phyloP scores from a whole-genome alignment of 108 stramenopile species.

The Skeletonema marinoi region DNA sequence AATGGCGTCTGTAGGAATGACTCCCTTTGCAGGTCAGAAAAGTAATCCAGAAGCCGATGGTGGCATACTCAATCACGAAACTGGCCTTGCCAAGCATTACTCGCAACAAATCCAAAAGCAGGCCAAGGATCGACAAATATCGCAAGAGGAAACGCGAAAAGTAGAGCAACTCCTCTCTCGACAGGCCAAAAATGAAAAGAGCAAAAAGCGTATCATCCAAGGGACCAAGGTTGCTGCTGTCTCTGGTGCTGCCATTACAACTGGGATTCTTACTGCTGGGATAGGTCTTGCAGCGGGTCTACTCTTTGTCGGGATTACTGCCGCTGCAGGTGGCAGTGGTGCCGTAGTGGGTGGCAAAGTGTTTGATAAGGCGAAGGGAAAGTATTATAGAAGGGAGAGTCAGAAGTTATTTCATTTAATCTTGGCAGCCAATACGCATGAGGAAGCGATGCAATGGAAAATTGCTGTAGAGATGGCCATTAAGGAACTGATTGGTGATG shows the following conservation, averaged over 20 bases:
- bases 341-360: constrained; percentile 62
- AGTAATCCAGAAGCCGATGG: background rate
- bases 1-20: background rate
- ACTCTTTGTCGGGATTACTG: constrained; percentile 70
- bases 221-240: constrained; percentile 77
- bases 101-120: constrained; percentile 47
- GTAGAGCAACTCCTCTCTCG: constrained; percentile 15
- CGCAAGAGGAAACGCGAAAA: constrained; percentile 38
- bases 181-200: constrained; percentile 42
- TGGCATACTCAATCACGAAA: constrained; percentile 6
- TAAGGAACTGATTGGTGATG: constrained; percentile 19
- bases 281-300: constrained; percentile 80
- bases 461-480: constrained; percentile 55
- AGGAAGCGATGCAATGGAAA: constrained; percentile 66
- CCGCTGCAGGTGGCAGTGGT: constrained; percentile 82
- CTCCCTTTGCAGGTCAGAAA: background rate
- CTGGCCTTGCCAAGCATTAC: constrained; percentile 48
- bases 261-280: constrained; percentile 82
- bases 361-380: constrained; percentile 38
- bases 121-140: constrained; percentile 35
- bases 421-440: constrained; percentile 59
- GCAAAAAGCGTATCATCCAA: constrained; percentile 56
- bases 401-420: constrained; percentile 54
- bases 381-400: constrained; percentile 32
- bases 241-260: constrained; percentile 72